Evolutionary conservation across 2,329 filamentous ascomycete species (phyloP).

Genomic region (Aspergillus hortae): DNA sequence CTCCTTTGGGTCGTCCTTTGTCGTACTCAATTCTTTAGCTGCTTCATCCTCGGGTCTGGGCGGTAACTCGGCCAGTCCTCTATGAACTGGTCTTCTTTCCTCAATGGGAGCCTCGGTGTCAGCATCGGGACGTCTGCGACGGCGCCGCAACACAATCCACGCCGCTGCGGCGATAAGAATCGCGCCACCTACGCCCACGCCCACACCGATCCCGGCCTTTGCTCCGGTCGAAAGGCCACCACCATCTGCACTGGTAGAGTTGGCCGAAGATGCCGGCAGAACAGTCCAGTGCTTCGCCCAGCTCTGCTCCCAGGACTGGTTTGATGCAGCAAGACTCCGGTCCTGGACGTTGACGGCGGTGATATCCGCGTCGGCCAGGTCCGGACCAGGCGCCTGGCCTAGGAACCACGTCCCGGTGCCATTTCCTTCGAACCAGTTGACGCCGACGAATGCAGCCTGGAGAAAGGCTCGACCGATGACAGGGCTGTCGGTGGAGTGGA

Average conservation of each 20-base stretch:
- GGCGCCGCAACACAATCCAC: slow-evolving; percentile 3
- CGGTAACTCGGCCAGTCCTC: neutral
- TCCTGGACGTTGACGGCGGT: slow-evolving; percentile 3
- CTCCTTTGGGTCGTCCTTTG: neutral
- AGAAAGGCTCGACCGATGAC: slow-evolving; percentile 23
- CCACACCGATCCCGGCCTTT: slow-evolving; percentile 3
- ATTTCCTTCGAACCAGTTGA: slow-evolving; percentile 16
- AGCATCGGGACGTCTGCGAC: neutral
- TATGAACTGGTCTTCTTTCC: neutral
- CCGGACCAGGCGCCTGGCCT: slow-evolving; percentile 23
- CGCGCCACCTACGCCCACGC: neutral
- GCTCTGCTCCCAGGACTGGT: slow-evolving; percentile 9
- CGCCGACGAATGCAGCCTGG: slow-evolving; percentile 22
- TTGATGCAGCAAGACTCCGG: neutral
- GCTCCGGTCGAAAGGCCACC: slow-evolving; percentile 2
- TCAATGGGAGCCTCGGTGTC: neutral
- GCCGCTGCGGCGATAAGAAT: neutral
- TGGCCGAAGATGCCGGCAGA: neutral
- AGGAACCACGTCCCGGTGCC: slow-evolving; percentile 16
- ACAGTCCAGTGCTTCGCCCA: slow-evolving; percentile 14
- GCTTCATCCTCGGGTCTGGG: no score
- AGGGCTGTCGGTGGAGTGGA: slow-evolving; percentile 5
- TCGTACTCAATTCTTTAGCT: neutral
- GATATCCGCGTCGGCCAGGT: neutral
- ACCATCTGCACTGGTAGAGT: neutral